These are phyloP conservation scores for Daucus carota DNA, from an alignment of 129 eudicot genomes.

Conservation along the genomic window DNA sequence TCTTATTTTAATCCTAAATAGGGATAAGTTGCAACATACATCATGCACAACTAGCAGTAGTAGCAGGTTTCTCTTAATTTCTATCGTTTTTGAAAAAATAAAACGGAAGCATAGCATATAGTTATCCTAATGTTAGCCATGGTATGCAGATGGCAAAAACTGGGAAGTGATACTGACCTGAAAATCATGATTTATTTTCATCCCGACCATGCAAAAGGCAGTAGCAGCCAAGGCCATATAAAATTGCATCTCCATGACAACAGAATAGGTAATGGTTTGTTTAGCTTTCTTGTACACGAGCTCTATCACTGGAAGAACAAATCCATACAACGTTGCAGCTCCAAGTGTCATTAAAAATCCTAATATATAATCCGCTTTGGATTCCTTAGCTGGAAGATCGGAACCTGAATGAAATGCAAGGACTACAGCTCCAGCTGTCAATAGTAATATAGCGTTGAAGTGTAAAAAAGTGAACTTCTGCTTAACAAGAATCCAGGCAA, in stretches of 20 bases:
- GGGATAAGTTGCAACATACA: neutral
- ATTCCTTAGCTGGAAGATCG: neutral
- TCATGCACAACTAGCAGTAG: neutral
- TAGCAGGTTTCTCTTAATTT: neutral
- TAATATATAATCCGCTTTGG: slow-evolving; percentile 4
- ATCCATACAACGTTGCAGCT: slow-evolving; percentile 6
- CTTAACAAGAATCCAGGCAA: slow-evolving; percentile 12
- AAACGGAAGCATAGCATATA: neutral
- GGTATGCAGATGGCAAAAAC: neutral
- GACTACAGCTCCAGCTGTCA: slow-evolving; percentile 10
- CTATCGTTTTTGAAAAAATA: neutral
- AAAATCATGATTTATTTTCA: neutral
- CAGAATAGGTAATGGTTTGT: slow-evolving; percentile 4
- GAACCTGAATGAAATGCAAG: slow-evolving; percentile 9
- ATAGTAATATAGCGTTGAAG: neutral
- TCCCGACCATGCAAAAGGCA: neutral
- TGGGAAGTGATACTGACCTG: neutral
- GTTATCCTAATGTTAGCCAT: neutral
- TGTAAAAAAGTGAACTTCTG: slow-evolving; percentile 12
- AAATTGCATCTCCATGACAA: slow-evolving; percentile 14
- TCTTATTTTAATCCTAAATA: neutral
- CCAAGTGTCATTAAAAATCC: slow-evolving; percentile 12
- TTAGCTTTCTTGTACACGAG: slow-evolving; percentile 10
- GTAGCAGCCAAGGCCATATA: slow-evolving; percentile 5
- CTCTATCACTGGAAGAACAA: slow-evolving; percentile 2